phyloP scores from a whole-genome alignment of 768 basidiomycete genomes.

The Albatrellus ellisii region DNA sequence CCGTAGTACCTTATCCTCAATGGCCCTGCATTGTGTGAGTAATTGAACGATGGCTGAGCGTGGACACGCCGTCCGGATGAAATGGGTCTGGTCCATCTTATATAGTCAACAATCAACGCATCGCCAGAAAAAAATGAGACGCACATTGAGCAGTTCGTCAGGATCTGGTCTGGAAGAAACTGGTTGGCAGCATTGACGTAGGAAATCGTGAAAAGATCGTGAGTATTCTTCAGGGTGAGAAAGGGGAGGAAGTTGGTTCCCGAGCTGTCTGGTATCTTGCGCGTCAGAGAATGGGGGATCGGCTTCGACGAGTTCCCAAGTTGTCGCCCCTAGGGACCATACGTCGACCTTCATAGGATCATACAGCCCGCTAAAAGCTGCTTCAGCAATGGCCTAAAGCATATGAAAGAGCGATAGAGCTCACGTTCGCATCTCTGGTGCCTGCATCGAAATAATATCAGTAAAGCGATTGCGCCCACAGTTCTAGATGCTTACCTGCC shows the following conservation, averaged over 20 bases:
- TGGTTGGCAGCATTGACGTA: slow-evolving; percentile 13
- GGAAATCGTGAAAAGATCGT: slow-evolving; percentile 14
- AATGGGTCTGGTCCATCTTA: slow-evolving; percentile 5
- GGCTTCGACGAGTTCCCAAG: slow-evolving; percentile 12
- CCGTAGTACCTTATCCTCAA: slow-evolving; percentile 12
- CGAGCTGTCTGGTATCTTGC: slow-evolving; percentile 8
- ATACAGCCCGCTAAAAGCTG: slow-evolving; percentile 8
- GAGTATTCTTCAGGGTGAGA: slow-evolving; percentile 9
- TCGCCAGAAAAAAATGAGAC: neutral
- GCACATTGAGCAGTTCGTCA: slow-evolving; percentile 13
- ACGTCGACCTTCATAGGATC: slow-evolving; percentile 14
- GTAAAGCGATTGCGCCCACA: neutral
- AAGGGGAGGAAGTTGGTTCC: slow-evolving; percentile 10
- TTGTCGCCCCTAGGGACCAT: slow-evolving; percentile 14
- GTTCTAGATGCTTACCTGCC: slow-evolving; percentile 40
- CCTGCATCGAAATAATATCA: slow-evolving; percentile 20
- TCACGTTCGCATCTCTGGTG: slow-evolving; percentile 66
- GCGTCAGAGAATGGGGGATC: slow-evolving; percentile 11
- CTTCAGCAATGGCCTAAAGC: neutral
- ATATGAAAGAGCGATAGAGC: slow-evolving; percentile 14
- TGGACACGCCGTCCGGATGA: slow-evolving; percentile 12
- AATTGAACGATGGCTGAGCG: slow-evolving; percentile 13
- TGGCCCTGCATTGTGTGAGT: slow-evolving; percentile 13
- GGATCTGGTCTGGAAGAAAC: slow-evolving; percentile 12
- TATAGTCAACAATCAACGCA: neutral